Conservation (phyloP, 2,329 filamentous ascomycete genomes). For the Ceratocystis eucalypticola region DNA sequence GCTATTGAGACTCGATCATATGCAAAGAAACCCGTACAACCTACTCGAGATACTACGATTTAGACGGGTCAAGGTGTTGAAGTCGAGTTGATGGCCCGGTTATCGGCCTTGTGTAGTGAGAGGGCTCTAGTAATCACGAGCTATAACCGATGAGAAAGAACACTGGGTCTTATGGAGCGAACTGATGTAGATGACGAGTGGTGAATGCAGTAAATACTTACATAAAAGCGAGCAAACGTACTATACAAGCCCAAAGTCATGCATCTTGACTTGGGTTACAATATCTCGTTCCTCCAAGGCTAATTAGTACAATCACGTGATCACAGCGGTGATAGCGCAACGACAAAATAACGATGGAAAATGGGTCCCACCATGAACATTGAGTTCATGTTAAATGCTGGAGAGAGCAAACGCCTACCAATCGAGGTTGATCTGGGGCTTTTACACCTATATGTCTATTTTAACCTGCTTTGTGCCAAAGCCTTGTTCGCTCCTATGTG, state of each 20-base stretch:
- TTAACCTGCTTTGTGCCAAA: background rate
- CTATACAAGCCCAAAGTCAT: too few relatives aligned
- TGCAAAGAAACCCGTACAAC: slow-evolving; percentile 29
- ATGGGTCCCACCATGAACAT: background rate
- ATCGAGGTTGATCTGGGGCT: slow-evolving; percentile 1
- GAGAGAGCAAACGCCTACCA: background rate
- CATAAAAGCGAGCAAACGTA: too few relatives aligned
- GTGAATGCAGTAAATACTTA: too few relatives aligned
- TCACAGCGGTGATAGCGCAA: background rate
- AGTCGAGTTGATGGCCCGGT: background rate
- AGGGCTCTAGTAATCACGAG: background rate
- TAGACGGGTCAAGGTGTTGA: background rate
- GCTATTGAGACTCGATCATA: slow-evolving; percentile 62
- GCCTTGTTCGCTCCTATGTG: background rate
- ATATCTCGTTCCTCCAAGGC: background rate
- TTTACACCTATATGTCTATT: background rate
- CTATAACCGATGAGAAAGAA: background rate
- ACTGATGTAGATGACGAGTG: too few relatives aligned
- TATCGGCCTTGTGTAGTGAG: background rate
- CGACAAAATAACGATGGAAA: background rate
- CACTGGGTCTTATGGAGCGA: too few relatives aligned
- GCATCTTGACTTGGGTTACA: background rate
- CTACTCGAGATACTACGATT: slow-evolving; percentile 1
- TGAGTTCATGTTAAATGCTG: background rate
- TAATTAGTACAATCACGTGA: background rate